These are phyloP conservation scores for Panicum virgatum DNA, from an alignment of 202 grass and related monocot species.

Conservation along the genomic window DNA sequence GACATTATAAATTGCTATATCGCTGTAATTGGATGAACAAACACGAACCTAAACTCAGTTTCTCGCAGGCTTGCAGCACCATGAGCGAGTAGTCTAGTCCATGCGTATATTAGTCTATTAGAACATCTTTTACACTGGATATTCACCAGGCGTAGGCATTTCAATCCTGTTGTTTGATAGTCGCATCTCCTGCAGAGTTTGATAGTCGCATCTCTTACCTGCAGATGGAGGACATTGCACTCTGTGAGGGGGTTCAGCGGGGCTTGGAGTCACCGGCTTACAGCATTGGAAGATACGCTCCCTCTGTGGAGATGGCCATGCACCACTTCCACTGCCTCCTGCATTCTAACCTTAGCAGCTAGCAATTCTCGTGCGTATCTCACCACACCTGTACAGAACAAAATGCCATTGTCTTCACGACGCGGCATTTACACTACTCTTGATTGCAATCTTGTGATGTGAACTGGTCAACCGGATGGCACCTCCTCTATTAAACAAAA, in stretches of 20 bases:
- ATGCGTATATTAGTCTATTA: neutral
- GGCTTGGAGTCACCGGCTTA: slow-evolving; percentile 81
- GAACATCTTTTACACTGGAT: neutral
- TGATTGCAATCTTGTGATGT: slow-evolving; percentile 4
- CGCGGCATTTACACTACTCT: neutral
- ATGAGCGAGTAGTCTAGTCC: neutral
- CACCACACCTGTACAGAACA: neutral
- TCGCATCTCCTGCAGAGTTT: too few species aligned
- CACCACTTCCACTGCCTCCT: slow-evolving; percentile 89
- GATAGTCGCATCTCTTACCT: neutral
- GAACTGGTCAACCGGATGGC: too few species aligned
- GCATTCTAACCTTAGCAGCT: slow-evolving; percentile 42
- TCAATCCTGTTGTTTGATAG: neutral
- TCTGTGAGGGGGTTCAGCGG: slow-evolving; percentile 90
- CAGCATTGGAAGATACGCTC: slow-evolving; percentile 69
- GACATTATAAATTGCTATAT: neutral
- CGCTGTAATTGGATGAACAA: neutral
- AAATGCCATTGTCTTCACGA: neutral
- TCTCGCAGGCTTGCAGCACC: neutral
- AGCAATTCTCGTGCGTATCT: neutral
- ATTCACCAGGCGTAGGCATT: neutral
- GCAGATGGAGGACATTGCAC: slow-evolving; percentile 85
- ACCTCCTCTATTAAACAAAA: neutral
- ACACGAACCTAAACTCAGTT: neutral
- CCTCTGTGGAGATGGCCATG: slow-evolving; percentile 91